These are phyloP conservation scores for Tetracentron sinense DNA, from an alignment of 164 flowering plant genomes.

Conservation along the genomic window DNA sequence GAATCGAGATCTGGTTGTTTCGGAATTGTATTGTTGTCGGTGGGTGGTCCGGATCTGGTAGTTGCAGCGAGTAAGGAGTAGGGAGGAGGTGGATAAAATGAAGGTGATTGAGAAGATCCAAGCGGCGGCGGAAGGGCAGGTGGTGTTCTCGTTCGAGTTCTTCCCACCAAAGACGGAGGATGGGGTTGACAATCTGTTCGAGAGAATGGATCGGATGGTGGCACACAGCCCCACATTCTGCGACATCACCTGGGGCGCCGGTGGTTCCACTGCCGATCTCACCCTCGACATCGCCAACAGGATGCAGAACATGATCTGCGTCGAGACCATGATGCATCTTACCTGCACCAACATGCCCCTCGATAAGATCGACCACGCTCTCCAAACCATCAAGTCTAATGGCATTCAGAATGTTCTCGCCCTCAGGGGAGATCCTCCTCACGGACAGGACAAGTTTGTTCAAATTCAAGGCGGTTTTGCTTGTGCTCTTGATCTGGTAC, in stretches of 20 bases:
- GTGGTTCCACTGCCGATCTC: conserved; percentile 94
- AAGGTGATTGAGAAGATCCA: conserved; percentile 92
- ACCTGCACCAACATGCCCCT: conserved; percentile 99
- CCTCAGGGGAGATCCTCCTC: conserved; percentile 93
- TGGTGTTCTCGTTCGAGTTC: conserved; percentile 90
- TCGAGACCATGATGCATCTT: conserved; percentile 98
- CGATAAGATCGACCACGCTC: conserved; percentile 86
- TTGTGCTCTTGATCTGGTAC: conserved; percentile 90
- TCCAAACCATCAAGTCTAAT: conserved; percentile 59
- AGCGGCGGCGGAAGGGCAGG: conserved; percentile 33
- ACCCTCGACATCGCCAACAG: conserved; percentile 80
- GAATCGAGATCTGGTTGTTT: no score
- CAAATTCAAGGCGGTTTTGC: conserved; percentile 88
- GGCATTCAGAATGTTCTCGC: conserved; percentile 98
- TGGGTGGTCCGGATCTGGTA: neutral
- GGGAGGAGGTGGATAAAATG: conserved; percentile 33
- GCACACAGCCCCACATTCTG: conserved; percentile 83
- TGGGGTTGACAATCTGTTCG: conserved; percentile 89
- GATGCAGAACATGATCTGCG: conserved; percentile 94
- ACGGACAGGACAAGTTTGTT: conserved; percentile 96
- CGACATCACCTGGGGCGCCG: conserved; percentile 99
- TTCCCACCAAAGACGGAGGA: conserved; percentile 96
- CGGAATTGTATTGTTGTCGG: no score
- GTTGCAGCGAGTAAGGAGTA: neutral
- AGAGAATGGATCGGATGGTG: conserved; percentile 93